Evolutionary conservation across 805 yeast species (phyloP).

Genomic region (Candida krabiensis): DNA sequence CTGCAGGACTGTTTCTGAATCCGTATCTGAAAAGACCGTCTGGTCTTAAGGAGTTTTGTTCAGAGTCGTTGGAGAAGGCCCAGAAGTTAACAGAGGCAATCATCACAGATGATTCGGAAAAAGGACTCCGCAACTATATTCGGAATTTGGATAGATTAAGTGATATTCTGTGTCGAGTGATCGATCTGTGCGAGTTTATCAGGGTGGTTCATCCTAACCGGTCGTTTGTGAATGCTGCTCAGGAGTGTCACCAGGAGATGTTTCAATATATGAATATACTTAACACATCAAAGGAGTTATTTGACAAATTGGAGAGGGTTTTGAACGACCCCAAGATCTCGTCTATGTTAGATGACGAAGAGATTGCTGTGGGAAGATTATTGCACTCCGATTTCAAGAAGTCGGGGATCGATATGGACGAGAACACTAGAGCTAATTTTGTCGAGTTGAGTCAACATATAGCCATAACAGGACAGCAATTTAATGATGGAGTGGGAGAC

Average conservation of each 20-base stretch:
- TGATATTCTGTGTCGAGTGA: constrained; percentile 86
- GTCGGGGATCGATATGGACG: constrained; percentile 83
- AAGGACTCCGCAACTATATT: constrained; percentile 52
- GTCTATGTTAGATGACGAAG: constrained; percentile 61
- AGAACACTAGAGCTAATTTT: constrained; percentile 61
- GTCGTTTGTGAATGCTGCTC: constrained; percentile 75
- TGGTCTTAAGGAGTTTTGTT: constrained; percentile 69
- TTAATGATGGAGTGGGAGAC: constrained; percentile 49
- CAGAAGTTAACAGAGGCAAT: constrained; percentile 59
- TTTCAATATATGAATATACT: constrained; percentile 91
- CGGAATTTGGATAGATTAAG: constrained; percentile 77
- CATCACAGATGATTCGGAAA: constrained; percentile 42
- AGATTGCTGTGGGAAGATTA: constrained; percentile 76
- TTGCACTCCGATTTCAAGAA: constrained; percentile 82
- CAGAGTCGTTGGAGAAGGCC: constrained; percentile 64
- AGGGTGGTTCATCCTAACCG: constrained; percentile 83
- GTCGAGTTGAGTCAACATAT: constrained; percentile 79
- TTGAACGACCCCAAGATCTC: constrained; percentile 41
- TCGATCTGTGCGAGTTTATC: constrained; percentile 90
- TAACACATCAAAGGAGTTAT: constrained; percentile 79
- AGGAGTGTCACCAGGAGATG: constrained; percentile 81
- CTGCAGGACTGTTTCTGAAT: constrained; percentile 73
- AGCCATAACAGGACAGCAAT: constrained; percentile 77
- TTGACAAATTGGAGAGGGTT: constrained; percentile 56
- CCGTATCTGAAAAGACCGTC: constrained; percentile 66